These are phyloP conservation scores for Botrytis pseudocinerea DNA, from an alignment of 2,329 filamentous ascomycete species.

Conservation along the genomic window DNA sequence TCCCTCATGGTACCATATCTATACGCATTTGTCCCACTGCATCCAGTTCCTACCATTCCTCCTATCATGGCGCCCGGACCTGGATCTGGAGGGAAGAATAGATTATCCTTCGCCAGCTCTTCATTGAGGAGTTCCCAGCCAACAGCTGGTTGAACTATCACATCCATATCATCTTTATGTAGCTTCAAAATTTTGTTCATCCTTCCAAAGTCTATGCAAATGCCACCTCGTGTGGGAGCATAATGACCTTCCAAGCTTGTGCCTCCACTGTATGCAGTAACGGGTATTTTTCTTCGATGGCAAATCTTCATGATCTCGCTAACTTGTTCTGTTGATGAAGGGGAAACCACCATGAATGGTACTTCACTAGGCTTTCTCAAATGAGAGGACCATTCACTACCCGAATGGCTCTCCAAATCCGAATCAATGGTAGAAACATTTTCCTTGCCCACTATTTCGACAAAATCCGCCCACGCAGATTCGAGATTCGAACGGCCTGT, in stretches of 20 bases:
- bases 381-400: conserved; percentile 65
- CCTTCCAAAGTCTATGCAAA: conserved; percentile 80
- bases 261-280: conserved; percentile 83
- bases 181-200: conserved; percentile 81
- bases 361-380: conserved; percentile 49
- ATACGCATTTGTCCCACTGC: conserved; percentile 83
- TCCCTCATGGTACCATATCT: conserved; percentile 94
- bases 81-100: conserved; percentile 92
- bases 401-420: conserved; percentile 58
- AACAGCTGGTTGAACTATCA: conserved; percentile 76
- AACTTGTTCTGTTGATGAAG: conserved; percentile 76
- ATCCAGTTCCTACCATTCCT: conserved; percentile 77
- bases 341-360: conserved; percentile 74
- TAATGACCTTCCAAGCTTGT: conserved; percentile 90
- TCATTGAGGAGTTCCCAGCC: conserved; percentile 88
- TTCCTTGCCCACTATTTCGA: conserved; percentile 61
- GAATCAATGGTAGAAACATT: conserved; percentile 61
- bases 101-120: conserved; percentile 66
- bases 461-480: conserved; percentile 70
- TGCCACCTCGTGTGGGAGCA: conserved; percentile 76
- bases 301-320: conserved; percentile 87
- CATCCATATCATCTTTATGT: conserved; percentile 76
- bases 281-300: conserved; percentile 76
- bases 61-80: conserved; percentile 92
- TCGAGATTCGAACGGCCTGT: conserved; percentile 63